phyloP scores from a whole-genome alignment of 208 protist species.

The Leishmania martiniquensis region DNA sequence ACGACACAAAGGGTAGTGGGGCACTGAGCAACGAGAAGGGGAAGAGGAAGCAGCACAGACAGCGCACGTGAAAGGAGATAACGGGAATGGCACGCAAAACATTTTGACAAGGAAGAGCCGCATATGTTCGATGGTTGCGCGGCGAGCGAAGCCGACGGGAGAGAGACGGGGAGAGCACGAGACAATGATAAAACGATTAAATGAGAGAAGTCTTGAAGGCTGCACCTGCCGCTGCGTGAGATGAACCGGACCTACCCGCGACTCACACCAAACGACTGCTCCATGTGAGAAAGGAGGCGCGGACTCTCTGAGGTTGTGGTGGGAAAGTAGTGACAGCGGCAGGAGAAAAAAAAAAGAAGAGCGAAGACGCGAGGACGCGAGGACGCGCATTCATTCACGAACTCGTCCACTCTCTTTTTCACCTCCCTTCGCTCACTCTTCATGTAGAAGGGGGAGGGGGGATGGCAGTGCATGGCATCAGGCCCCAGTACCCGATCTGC shows the following conservation, averaged over 20 bases:
- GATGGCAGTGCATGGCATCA: not conserved
- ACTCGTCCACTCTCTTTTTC: not conserved
- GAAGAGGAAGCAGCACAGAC: not conserved
- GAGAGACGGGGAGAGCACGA: not conserved
- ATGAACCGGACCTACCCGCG: not conserved
- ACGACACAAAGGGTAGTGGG: slow-evolving; percentile 2
- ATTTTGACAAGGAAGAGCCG: not conserved
- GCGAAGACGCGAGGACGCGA: not conserved
- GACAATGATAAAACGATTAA: not conserved
- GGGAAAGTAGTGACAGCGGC: no score
- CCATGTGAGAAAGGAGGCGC: not conserved
- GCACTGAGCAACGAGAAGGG: not conserved
- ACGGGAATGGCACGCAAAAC: not conserved
- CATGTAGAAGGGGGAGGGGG: not conserved
- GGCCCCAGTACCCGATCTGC: not conserved
- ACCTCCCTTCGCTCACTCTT: not conserved
- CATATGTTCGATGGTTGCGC: not conserved
- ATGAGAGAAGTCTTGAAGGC: not conserved
- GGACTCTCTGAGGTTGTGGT: not conserved
- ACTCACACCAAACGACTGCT: not conserved
- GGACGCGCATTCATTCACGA: not conserved
- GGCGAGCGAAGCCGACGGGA: not conserved
- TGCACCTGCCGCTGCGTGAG: not conserved
- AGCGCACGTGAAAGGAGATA: not conserved
- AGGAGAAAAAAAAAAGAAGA: not conserved